Base-by-base conservation (phyloP, 192 early-diverging fungal species). In the Coemansia aciculifera region DNA sequence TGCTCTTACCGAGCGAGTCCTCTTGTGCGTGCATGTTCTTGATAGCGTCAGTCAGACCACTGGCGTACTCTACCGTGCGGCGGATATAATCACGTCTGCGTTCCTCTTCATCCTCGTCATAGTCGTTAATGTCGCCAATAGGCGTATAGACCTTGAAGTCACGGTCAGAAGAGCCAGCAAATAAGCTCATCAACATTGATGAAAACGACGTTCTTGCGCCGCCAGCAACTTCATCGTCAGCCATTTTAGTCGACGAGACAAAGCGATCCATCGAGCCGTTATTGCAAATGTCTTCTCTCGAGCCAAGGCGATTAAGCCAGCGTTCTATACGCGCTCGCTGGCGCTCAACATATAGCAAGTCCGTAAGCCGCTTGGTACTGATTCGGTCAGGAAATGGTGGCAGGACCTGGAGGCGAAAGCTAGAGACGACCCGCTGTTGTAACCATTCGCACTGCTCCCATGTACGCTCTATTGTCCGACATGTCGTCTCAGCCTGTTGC, bases 371-470 rank as follows among this genome's bases (percentile, higher is more conserved):
- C 40, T 71, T 76, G n/a, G 49, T 12, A 43, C 49, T 68, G 7
- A 71, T 74, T 12, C 68, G 67, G 34, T 67, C 62, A n/a, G 74
- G 64, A 38, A 82, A 74, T 37, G 74, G 71, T 15, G 79, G 79
- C 27, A 82, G 74, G 2, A 62, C 71, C 67, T 82, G 79, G n/a
- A 77, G 63, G 17, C 79, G 67, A 52, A 77, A 71, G 57, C 74
- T 74, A 12, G 66, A 67, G 21, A 49, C 57, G 5, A 82, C 70
- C 44, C 66, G 73, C 23, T 76, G 63, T 17, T 82, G 71, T 62
- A 82, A 59, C 79, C 79, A 82, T 51, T 82, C 74, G 68, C 79
- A 76, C 66, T 82, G 79, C 36, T 62, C 79, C 79, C 79, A 82
- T 2, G 79, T 73, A 23, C 79, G 79, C 31, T 77, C 74, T 24